Evolutionary conservation across 1,139 yeast species (phyloP), one percentile per base, ranked within the genome.

Genomic region (Geotrichum bryndzae): DNA sequence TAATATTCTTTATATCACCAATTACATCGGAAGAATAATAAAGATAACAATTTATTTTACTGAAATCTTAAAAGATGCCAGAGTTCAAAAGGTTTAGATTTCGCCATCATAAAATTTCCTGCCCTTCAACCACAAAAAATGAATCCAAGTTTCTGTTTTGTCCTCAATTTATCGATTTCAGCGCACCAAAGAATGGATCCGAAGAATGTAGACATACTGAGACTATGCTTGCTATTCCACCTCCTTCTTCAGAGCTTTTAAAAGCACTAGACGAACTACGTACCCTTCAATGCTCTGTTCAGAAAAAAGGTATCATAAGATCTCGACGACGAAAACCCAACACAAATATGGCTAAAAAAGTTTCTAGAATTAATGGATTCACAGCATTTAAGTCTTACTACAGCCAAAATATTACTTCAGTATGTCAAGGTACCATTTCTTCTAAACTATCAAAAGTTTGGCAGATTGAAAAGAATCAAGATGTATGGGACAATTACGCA

Each of bases 331-430:
- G 46, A 35, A 53, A 46, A 18, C 27, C 48, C 10, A 31, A 31
- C 35, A 31, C 35, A 31, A 6, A 31, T 7, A 31, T 31, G 10
- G 3, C 23, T 11, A 29, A 27, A n/a, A 61, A 57, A 52, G 41
- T 51, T 4, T 61, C 63, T 13, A 57, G 55, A 35, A 54, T 61
- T 7, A 58, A 61, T 31, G 63, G 63, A 6, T 61, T 58, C 18
- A 61, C 63, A 13, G 63, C 63, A 15, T 61, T 54, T 52, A 61
- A 61, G 52, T 61, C 63, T 11, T 61, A 46, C 38, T 58, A 61
- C 31, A 57, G 58, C 50, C 25, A 54, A 48, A 33, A 45, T 15
- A 54, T 56, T 18, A 25, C 55, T 6, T 50, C 61, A 2, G 61
- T 61, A 2, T 50, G 56, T 35, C 63, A 61, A 48, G 63, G 61